Percentiles rank a stretch among this genome's conserved stretches.
Evolutionary conservation across 163 green algal species (phyloP).

Genomic region (Scenedesmus sp.): DNA sequence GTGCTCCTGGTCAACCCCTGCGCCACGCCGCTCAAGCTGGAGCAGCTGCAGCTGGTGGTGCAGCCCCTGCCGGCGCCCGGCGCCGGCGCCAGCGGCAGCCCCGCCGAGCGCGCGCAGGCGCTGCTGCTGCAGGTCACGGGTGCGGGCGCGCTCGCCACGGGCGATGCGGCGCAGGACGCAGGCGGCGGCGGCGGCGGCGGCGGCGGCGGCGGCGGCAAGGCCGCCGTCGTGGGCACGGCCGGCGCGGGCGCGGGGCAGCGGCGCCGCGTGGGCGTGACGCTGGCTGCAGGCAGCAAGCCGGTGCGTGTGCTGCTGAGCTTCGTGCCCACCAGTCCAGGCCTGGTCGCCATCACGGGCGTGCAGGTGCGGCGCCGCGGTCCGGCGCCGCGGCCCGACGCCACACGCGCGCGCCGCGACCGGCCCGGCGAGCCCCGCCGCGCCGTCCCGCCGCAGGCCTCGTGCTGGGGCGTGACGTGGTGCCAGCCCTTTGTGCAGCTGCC

Average conservation of each 20-base stretch:
- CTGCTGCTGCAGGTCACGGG: not conserved
- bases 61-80: slow-evolving; percentile 28
- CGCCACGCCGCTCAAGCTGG: slow-evolving; percentile 65
- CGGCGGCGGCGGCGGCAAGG: not conserved
- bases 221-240: not conserved
- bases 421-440: no score
- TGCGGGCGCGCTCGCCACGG: not conserved
- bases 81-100: slow-evolving; percentile 19
- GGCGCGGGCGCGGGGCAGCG: slow-evolving; percentile 28
- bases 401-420: no score
- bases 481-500: slow-evolving; percentile 44
- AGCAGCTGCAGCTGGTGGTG: slow-evolving; percentile 40
- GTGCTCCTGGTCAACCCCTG: slow-evolving; percentile 78
- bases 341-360: slow-evolving; percentile 38
- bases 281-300: slow-evolving; percentile 50
- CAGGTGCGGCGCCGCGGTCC: slow-evolving; percentile 27
- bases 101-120: no score
- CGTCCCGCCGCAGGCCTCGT: slow-evolving; percentile 23
- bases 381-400: no score
- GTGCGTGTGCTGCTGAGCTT: slow-evolving; percentile 47
- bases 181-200: slow-evolving; percentile 23
- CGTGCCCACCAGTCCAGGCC: slow-evolving; percentile 37
- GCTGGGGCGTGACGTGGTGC: slow-evolving; percentile 45
- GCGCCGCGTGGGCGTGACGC: slow-evolving; percentile 33
- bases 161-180: not conserved